These are phyloP conservation scores for Chrysanthemum lavandulifolium DNA, from an alignment of 129 eudicot genomes.

Conservation along the genomic window DNA sequence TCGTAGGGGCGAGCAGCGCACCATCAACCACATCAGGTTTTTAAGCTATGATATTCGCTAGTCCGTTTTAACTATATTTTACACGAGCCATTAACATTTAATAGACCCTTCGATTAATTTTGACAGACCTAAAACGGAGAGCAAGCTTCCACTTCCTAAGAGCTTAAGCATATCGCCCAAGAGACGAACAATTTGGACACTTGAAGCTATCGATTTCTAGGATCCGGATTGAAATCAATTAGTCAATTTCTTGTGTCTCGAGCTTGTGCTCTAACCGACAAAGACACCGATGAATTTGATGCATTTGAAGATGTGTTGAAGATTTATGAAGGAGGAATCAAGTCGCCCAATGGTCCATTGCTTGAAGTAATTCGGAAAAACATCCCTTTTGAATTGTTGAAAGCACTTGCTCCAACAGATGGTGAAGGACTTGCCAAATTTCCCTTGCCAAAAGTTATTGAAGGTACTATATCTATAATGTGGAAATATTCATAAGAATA, in stretches of 20 bases:
- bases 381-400: conserved; percentile 41
- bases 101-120: not conserved
- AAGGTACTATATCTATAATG: conserved; percentile 30
- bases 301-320: conserved; percentile 43
- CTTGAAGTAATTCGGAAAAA: conserved; percentile 20
- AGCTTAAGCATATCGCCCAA: conserved; percentile 58
- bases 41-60: not conserved
- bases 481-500: not conserved
- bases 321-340: conserved; percentile 49
- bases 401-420: conserved; percentile 37
- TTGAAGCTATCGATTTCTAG: conserved; percentile 52
- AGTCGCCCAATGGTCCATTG: conserved; percentile 30
- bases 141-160: conserved; percentile 37
- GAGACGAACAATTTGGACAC: conserved; percentile 56
- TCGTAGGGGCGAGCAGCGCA: too few species aligned
- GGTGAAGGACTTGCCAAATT: conserved; percentile 46
- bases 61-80: not conserved
- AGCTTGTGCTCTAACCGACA: conserved; percentile 33
- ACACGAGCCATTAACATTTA: not conserved
- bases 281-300: conserved; percentile 37
- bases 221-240: conserved; percentile 40
- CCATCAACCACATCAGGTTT: conserved; percentile 46
- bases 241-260: conserved; percentile 37
- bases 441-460: conserved; percentile 52
- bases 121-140: conserved; percentile 60